Base-by-base conservation (phyloP, 73 alveolate species). In the Uronychia binucleata region DNA sequence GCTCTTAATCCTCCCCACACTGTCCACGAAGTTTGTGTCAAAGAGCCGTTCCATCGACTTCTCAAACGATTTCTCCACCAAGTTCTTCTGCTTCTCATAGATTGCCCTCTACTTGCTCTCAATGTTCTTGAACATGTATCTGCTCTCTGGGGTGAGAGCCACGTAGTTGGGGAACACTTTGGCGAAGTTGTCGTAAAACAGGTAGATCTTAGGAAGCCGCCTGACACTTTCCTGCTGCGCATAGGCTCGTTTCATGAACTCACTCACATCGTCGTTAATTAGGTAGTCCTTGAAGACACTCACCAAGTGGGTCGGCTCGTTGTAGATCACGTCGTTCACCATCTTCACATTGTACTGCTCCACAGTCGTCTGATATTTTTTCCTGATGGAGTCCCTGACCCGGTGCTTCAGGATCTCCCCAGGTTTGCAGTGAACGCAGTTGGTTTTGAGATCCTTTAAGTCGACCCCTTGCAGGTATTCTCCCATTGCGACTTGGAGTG, bases 241-340 rank as follows among this genome's bases (percentile, higher is more conserved):
- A 58, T 83, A 83, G 25, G 33, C 25, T 0, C 89, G 76, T 28
- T 75, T 83, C 31, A 83, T 28, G 76, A 83, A 83, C 60, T 83
- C 89, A 34, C 59, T 83, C 33, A 83, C 5, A 33, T 83, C 89
- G 34, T 83, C 89, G 26, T 30, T n/a, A 34, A 83, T 83, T 29
- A 83, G 58, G 59, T 30, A 83, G 78, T 83, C 89, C 32, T 83
- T 83, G 78, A 83, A 83, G 33, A 83, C 77, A 1, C 84, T 25
- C 30, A 75, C 83, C 33, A 83, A 25, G 34, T 33, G 82, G 78
- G 33, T 34, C 78, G n/a, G 29, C 59, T 83, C 84, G 35, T 83
- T 83, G 83, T 74, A 83, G 75, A 83, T 83, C 0, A 83, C 33
- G 78, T 83, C 89, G 32, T 83, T 34, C 26, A 74, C 80, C 1